These are phyloP conservation scores for Phytophthora citricola DNA, from an alignment of 352 stramenopile genomes.

Conservation along the genomic window DNA sequence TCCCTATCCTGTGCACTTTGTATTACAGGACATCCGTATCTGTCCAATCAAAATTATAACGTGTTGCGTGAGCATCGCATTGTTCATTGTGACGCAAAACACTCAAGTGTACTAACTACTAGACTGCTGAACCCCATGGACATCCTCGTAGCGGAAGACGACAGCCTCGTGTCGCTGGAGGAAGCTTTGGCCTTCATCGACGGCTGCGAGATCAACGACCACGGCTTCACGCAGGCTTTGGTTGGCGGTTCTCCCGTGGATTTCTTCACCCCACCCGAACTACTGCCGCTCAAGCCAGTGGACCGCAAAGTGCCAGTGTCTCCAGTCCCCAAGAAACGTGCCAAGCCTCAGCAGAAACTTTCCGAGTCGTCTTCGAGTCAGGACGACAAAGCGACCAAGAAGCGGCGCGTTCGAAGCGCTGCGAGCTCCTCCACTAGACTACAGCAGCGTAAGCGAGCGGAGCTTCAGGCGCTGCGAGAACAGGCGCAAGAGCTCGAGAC, in stretches of 20 bases:
- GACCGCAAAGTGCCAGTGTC: background rate
- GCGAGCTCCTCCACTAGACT: slow-evolving; percentile 31
- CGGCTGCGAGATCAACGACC: slow-evolving; percentile 8
- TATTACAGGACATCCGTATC: slow-evolving; percentile 2
- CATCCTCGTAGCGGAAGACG: slow-evolving; percentile 29
- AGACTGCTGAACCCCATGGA: slow-evolving; percentile 14
- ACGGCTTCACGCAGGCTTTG: slow-evolving; percentile 10
- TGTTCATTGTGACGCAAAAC: slow-evolving; percentile 19
- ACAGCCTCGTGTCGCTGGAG: slow-evolving; percentile 30
- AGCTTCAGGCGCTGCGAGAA: slow-evolving; percentile 35
- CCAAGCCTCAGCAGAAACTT: slow-evolving; percentile 1
- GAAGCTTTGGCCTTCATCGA: slow-evolving; percentile 40
- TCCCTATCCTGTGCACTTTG: slow-evolving; percentile 1
- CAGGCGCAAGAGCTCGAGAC: slow-evolving; percentile 31
- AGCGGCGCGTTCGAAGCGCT: slow-evolving; percentile 20
- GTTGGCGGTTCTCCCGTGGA: background rate
- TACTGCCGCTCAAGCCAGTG: slow-evolving; percentile 3
- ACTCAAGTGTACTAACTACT: background rate
- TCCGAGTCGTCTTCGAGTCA: slow-evolving; percentile 9
- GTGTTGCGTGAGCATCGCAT: slow-evolving; percentile 21
- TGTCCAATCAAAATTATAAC: slow-evolving; percentile 5
- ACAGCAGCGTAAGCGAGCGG: slow-evolving; percentile 33
- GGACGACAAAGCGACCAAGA: slow-evolving; percentile 20
- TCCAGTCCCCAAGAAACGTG: slow-evolving; percentile 3
- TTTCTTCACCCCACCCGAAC: slow-evolving; percentile 1